Evolutionary conservation across 2,329 filamentous ascomycete genomes (phyloP), one percentile per base, ranked within the genome.

Genomic region (Ramularia endophylla): DNA sequence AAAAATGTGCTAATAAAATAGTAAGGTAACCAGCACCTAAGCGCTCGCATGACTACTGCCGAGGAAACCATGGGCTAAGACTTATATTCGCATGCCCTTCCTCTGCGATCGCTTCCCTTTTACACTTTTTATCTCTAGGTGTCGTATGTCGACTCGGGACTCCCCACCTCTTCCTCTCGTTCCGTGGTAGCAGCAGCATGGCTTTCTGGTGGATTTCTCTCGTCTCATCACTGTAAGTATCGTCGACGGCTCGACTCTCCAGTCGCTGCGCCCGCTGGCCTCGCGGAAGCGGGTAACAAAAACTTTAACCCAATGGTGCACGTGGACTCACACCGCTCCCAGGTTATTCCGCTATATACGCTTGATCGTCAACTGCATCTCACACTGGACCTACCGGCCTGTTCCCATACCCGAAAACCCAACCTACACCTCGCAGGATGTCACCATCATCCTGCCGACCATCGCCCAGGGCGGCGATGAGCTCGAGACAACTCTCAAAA

Each of bases 391-490:
- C 8, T 95, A 94, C 70, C 85, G 81, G 65, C 88, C 89, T 18
- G 85, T 88, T 48, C 85, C 85, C 30, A 83, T 90, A 40, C 84
- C 87, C 29, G 78, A 80, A 44, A 85, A 87, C 49, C 87, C 90
- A n/a, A 81, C 74, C 32, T 82, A 88, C 61, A 87, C 81, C 19
- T 77, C 81, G 25, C 70, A 85, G 54, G 87, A 97, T 76, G 88
- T 95, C 57, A 95, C 90, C 5, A 87, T 95, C 50, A 86, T 97
- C 55, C 85, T 95, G 47, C 90, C 90, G 6, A 94, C 89, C 8
- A 88, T 97, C 51, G 87, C 94, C 60, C 87, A 88, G 46, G 81
- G 80, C 48, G 87, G 90, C 46, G 81, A 88, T 55, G 87, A 94
- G 59, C 73, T 97, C 47, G 81, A 82, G 39, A 80, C 84, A 45